Evolutionary conservation across 768 basidiomycete species (phyloP).

Genomic region (Tulasnella calospora): DNA sequence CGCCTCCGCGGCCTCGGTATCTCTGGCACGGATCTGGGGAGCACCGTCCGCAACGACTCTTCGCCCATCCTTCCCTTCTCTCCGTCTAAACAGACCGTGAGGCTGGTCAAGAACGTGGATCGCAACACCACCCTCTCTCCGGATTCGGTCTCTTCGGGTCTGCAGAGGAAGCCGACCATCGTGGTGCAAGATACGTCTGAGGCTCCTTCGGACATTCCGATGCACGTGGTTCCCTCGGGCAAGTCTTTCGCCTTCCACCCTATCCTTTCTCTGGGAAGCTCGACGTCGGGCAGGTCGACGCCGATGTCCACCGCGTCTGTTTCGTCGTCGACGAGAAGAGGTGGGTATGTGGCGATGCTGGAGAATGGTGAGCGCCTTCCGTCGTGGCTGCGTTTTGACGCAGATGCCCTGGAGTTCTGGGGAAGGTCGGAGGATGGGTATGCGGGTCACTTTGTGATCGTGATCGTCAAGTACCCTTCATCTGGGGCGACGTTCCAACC

Average conservation of each 20-base stretch:
- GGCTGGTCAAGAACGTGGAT: neutral
- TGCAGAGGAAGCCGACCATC: conserved; percentile 8
- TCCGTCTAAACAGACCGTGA: conserved; percentile 12
- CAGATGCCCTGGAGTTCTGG: conserved; percentile 15
- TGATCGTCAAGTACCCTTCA: neutral
- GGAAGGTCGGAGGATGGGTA: neutral
- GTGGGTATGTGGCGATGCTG: neutral
- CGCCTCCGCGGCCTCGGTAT: neutral
- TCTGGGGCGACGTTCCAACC: neutral
- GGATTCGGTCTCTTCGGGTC: neutral
- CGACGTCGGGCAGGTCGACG: conserved; percentile 14
- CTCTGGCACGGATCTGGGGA: neutral
- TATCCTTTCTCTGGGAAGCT: neutral
- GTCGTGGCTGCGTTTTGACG: conserved; percentile 7
- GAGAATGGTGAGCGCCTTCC: conserved; percentile 5
- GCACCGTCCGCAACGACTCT: neutral
- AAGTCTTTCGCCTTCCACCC: conserved; percentile 11
- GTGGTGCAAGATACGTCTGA: conserved; percentile 12
- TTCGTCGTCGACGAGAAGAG: neutral
- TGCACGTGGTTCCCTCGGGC: conserved; percentile 3
- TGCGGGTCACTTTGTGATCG: neutral
- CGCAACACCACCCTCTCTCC: neutral
- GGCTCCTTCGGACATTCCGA: neutral
- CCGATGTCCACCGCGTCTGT: neutral
- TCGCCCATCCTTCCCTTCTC: conserved; percentile 1